phyloP scores from a whole-genome alignment of 306 rosid genomes.

The Purshia tridentata region DNA sequence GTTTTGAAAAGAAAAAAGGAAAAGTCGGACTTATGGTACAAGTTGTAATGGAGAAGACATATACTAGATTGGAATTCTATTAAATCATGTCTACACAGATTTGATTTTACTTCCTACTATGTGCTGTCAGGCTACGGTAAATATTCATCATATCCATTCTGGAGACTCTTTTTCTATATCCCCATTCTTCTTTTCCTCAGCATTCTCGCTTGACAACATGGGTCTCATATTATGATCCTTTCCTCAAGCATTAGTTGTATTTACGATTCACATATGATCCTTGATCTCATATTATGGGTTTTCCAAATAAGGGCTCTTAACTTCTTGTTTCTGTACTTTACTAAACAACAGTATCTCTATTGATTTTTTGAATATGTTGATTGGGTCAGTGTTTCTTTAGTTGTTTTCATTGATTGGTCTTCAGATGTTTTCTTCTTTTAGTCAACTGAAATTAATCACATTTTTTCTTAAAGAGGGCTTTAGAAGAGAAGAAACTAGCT shows the following conservation, averaged over 20 bases:
- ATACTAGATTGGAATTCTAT: background rate
- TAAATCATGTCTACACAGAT: background rate
- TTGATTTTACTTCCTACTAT: background rate
- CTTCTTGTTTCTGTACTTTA: background rate
- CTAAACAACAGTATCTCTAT: background rate
- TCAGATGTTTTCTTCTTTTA: background rate
- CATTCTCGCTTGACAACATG: background rate
- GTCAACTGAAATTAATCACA: slow-evolving; percentile 13
- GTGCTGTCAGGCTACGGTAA: background rate
- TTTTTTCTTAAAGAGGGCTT: slow-evolving; percentile 59
- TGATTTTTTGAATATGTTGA: background rate
- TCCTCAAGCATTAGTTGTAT: background rate
- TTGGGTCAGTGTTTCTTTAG: slow-evolving; percentile 7
- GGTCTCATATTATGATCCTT: background rate
- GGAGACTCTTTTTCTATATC: background rate
- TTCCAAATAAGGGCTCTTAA: background rate
- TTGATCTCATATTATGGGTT: background rate
- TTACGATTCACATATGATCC: background rate
- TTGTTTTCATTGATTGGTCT: slow-evolving; percentile 7
- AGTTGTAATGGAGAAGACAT: background rate
- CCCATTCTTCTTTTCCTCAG: background rate
- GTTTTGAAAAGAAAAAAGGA: too few relatives aligned
- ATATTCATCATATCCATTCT: background rate
- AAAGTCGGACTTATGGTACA: too few relatives aligned
- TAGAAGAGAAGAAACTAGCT: slow-evolving; percentile 72